Evolutionary conservation across 2,329 filamentous ascomycete species (phyloP), one percentile per base, ranked within the genome.

Genomic region (Pseudogymnoascus destructans): DNA sequence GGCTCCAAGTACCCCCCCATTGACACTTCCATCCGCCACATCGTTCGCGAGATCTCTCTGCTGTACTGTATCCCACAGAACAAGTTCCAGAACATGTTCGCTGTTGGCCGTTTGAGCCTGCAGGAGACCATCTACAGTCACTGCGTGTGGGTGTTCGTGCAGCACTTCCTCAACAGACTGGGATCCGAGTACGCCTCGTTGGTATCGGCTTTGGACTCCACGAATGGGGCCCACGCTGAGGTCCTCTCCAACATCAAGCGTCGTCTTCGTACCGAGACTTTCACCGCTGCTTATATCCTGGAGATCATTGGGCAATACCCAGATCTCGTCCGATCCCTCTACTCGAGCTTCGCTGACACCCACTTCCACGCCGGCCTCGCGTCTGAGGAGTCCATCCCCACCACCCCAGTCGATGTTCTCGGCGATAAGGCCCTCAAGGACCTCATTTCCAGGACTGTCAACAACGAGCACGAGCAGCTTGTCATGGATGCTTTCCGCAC

Each of bases 91-190:
- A 77, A 79, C 60, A 82, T 95, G 66, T 98, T 98, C 72, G 87
- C 88, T 56, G 84, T 81, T 13, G 91, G 91, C 55, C 81, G 86
- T 65, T 78, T 98, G 63, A 96, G 91, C 69, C 78, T 98, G 57
- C 93, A 98, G 72, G 93, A 98, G 75, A 91, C 92, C 10, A 90
- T 96, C 67, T 98, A 98, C 70, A 91, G 90, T 25, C 93, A 98
- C 75, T 95, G 89, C 70, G 89, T 95, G 5, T 96, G 92, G 88
- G 90, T 97, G 30, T 98, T 96, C 68, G 87, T 96, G 35, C 90
- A 95, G 69, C 93, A 98, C 73, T 98, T 98, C 79, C 78, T 98
- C 66, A 98, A 98, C 76, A 86, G 93, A 63, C 80, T 98, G 15
- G 92, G 82, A 15, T 87, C 89, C 30, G 93, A 98, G 72, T 98